Evolutionary conservation across 768 basidiomycete species (phyloP).

Genomic region (Lepiota brunneoincarnata): DNA sequence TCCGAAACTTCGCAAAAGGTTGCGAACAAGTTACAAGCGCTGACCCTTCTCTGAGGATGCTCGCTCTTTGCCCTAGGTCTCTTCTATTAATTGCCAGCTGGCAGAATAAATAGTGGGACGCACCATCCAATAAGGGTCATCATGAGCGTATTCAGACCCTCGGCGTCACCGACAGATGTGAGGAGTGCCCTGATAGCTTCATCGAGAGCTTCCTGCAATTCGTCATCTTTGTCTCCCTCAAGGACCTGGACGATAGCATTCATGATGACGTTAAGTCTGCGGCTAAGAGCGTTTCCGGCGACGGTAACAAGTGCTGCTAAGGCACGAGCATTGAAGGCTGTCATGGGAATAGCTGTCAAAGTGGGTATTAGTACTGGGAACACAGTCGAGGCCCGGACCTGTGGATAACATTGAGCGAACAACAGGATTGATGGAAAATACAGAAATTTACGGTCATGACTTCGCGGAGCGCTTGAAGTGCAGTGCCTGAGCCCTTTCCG

Average conservation of each 20-base stretch:
- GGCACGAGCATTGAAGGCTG: constrained; percentile 92
- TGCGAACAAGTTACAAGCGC: constrained; percentile 74
- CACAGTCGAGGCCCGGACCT: constrained; percentile 92
- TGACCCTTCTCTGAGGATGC: constrained; percentile 66
- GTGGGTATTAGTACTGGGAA: constrained; percentile 98
- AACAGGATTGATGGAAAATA: neutral
- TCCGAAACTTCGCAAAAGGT: constrained; percentile 82
- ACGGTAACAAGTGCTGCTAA: constrained; percentile 90
- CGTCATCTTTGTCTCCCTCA: constrained; percentile 69
- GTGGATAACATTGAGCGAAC: neutral
- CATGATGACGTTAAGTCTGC: constrained; percentile 75
- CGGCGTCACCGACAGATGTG: constrained; percentile 75
- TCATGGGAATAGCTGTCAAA: constrained; percentile 85
- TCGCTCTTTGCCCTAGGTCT: constrained; percentile 77
- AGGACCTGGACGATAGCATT: constrained; percentile 74
- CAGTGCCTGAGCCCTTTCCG: constrained; percentile 92
- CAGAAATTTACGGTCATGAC: constrained; percentile 78
- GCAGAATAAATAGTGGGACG: constrained; percentile 21
- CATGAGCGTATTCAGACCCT: constrained; percentile 90
- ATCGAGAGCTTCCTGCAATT: constrained; percentile 65
- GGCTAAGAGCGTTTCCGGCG: constrained; percentile 87
- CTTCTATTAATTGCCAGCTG: neutral
- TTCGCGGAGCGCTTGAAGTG: constrained; percentile 88
- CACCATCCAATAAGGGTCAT: constrained; percentile 86
- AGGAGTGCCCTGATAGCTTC: constrained; percentile 77